phyloP scores from a whole-genome alignment of 108 stramenopile species.

The Skeletonema marinoi region DNA sequence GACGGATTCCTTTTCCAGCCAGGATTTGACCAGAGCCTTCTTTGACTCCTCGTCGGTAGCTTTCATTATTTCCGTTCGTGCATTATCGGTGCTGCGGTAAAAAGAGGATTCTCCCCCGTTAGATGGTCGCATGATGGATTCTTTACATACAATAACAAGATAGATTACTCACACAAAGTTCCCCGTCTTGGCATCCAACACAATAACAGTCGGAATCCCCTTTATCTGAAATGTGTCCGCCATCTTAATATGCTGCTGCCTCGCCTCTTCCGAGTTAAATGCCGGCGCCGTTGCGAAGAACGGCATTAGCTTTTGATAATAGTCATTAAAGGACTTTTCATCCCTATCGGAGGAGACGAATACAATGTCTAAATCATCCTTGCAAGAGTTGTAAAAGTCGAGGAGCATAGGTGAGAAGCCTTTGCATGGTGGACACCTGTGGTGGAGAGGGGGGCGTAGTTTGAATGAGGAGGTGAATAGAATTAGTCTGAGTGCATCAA shows the following conservation, averaged over 20 bases:
- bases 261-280: slow-evolving; percentile 42
- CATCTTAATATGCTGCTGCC: slow-evolving; percentile 51
- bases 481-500: not conserved
- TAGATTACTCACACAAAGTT: slow-evolving; percentile 40
- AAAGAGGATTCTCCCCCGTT: not conserved
- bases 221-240: slow-evolving; percentile 56
- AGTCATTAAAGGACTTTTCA: slow-evolving; percentile 55
- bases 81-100: slow-evolving; percentile 35
- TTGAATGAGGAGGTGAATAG: not conserved
- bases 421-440: slow-evolving; percentile 63
- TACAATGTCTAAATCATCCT: slow-evolving; percentile 64
- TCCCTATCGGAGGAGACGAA: slow-evolving; percentile 70
- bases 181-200: slow-evolving; percentile 75
- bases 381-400: slow-evolving; percentile 58
- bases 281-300: slow-evolving; percentile 52
- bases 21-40: slow-evolving; percentile 49
- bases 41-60: slow-evolving; percentile 30
- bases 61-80: slow-evolving; percentile 56
- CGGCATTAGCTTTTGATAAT: slow-evolving; percentile 70
- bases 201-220: slow-evolving; percentile 73
- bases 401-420: slow-evolving; percentile 66
- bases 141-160: not conserved
- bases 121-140: not conserved
- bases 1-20: slow-evolving; percentile 58
- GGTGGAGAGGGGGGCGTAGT: not conserved